Evolutionary conservation across 345 rosid genomes (phyloP).

Genomic region (Trapa incisa): DNA sequence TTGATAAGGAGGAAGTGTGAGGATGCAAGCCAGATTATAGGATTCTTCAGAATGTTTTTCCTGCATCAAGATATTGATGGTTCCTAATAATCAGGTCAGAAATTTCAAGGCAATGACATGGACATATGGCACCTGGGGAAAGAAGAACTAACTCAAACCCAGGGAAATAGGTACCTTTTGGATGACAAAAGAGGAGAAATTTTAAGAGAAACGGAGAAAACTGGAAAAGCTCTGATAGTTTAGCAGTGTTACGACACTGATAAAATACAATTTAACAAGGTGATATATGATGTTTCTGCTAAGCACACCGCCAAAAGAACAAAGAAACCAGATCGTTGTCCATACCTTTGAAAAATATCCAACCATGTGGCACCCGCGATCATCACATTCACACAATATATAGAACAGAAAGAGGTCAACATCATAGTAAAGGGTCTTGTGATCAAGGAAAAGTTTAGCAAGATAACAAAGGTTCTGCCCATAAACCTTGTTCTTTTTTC

Average conservation of each 20-base stretch:
- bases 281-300: background rate
- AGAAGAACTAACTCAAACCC: background rate
- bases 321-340: background rate
- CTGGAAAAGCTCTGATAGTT: background rate
- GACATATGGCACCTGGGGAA: background rate
- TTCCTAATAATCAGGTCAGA: background rate
- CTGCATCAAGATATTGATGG: constrained; percentile 27
- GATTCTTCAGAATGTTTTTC: constrained; percentile 98
- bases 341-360: constrained; percentile 96
- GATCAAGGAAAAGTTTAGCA: constrained; percentile 96
- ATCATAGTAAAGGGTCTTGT: constrained; percentile 97
- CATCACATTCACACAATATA: constrained; percentile 91
- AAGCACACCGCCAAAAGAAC: background rate
- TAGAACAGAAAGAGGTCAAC: constrained; percentile 93
- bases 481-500: constrained; percentile 95
- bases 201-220: background rate
- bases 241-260: background rate
- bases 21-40: constrained; percentile 92
- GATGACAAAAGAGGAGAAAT: background rate
- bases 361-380: constrained; percentile 99
- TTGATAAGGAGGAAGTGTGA: constrained; percentile 95
- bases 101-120: background rate
- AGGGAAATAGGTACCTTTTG: background rate
- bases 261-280: background rate
- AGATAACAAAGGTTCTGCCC: constrained; percentile 98